Percentiles rank a stretch among this genome's conserved stretches.
phyloP scores from a whole-genome alignment of 139 green algal species.

The Spirogloea muscicola region DNA sequence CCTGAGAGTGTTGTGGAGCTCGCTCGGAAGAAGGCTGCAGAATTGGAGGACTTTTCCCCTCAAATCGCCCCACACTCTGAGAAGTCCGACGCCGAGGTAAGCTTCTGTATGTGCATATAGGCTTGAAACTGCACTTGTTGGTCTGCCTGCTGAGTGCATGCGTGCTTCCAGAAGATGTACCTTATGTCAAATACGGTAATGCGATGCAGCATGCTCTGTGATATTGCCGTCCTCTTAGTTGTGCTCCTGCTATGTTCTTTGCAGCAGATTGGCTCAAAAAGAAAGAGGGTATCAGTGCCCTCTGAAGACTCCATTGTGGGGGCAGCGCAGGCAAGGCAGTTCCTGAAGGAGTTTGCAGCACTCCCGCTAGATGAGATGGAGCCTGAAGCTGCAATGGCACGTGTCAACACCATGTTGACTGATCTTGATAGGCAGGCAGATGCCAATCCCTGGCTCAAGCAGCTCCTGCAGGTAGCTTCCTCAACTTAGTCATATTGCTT shows the following conservation, averaged over 20 bases:
- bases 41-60: conserved; percentile 68
- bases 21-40: conserved; percentile 66
- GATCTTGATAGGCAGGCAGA: conserved; percentile 52
- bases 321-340: conserved; percentile 16
- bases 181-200: too few species aligned
- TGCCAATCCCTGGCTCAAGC: conserved; percentile 49
- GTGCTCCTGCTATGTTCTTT: too few species aligned
- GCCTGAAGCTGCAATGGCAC: conserved; percentile 40
- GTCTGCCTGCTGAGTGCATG: too few species aligned
- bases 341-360: conserved; percentile 63
- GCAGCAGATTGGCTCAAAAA: neutral
- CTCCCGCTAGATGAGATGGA: conserved; percentile 55
- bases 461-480: too few species aligned
- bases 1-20: conserved; percentile 72
- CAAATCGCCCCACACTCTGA: too few species aligned
- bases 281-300: conserved; percentile 22
- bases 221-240: too few species aligned
- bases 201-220: too few species aligned
- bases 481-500: too few species aligned
- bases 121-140: too few species aligned
- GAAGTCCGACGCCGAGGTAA: too few species aligned
- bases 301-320: conserved; percentile 8
- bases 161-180: too few species aligned
- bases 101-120: too few species aligned
- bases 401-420: conserved; percentile 50